phyloP scores from a whole-genome alignment of 495 filamentous ascomycete genomes.

The Hypomontagnella submonticulosa region DNA sequence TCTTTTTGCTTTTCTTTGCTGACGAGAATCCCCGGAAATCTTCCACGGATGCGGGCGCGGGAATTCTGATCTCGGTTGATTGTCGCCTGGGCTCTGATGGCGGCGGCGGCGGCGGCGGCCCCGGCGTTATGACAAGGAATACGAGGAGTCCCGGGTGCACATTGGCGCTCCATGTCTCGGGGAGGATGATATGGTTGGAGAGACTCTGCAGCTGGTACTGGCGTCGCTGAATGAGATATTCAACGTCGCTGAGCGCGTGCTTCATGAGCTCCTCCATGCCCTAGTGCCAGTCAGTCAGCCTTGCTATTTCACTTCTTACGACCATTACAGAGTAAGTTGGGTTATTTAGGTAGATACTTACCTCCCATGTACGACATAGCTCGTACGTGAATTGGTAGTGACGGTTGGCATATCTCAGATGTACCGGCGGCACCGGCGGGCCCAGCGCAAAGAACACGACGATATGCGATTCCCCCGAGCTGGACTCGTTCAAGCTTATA shows the following conservation, averaged over 20 bases:
- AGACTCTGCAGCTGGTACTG: constrained; percentile 1
- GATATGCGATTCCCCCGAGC: background rate
- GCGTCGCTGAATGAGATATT: background rate
- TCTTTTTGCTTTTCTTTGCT: too few species aligned
- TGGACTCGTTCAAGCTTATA: constrained; percentile 3
- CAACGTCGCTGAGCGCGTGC: background rate
- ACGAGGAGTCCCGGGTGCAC: constrained; percentile 23
- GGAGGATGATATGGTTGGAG: constrained; percentile 1
- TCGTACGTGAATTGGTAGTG: constrained; percentile 25
- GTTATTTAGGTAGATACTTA: background rate
- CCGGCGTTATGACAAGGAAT: background rate
- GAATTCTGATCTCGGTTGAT: too few species aligned
- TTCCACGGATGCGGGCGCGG: too few species aligned
- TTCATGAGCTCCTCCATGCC: constrained; percentile 19
- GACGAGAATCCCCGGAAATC: too few species aligned
- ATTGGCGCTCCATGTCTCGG: constrained; percentile 9
- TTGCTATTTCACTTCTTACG: background rate
- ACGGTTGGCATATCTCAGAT: background rate
- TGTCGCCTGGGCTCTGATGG: too few species aligned
- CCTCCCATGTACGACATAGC: constrained; percentile 31
- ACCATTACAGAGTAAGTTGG: too few species aligned
- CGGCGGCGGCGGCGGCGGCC: too few species aligned
- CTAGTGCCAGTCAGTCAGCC: constrained; percentile 1
- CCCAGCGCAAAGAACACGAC: constrained; percentile 15
- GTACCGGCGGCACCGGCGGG: background rate